Evolutionary conservation across 139 green algal species (phyloP), one percentile per base, ranked within the genome.

Genomic region (Pleodorina starrii): DNA sequence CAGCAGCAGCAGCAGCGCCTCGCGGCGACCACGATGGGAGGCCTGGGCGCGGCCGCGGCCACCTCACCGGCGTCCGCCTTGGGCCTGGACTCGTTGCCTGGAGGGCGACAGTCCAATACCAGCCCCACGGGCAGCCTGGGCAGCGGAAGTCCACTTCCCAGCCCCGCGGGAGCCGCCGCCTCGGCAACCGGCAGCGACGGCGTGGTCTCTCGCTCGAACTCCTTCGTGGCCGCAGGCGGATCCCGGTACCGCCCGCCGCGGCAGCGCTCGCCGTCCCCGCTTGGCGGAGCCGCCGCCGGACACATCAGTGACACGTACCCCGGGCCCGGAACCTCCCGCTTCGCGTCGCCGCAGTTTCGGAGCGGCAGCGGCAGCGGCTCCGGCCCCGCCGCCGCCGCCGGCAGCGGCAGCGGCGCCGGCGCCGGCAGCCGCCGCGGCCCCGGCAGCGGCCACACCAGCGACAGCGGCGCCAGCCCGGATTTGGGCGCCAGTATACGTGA

Each of bases 181-280:
- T 23, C 25, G 25, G 27, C 2, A 35, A 43, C n/a, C n/a, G 46
- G 32, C 69, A 73, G 50, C 27, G 69, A 82, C 84, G 74, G 84
- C 69, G 23, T 36, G 2, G 32, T 63, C 27, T 89, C 84, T 2
- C 84, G 84, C 38, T 89, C 84, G 35, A 89, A 89, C 69, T 89
- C 84, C 10, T 89, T 89, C 12, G 84, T 89, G 2, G 50, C 63
- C 29, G 36, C 82, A 0, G 71, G 29, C 23, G 48, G 84, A 32
- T 19, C 44, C 27, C 69, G 50, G 19, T 73, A 72, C 71, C 48
- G 69, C 0, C 68, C 69, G 50, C 84, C 69, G 2, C 69, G 84
- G 0, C 50, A 35, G 27, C 84, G 84, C 48, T 57, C 69, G 38
- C 84, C 69, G 23, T 89, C 84, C 14, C 84, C 84, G 0, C 84